A percentile compares a stretch with the other conserved stretches of the same genome.
Conservation (phyloP, 441 rosid species). For the Adansonia gregorii region DNA sequence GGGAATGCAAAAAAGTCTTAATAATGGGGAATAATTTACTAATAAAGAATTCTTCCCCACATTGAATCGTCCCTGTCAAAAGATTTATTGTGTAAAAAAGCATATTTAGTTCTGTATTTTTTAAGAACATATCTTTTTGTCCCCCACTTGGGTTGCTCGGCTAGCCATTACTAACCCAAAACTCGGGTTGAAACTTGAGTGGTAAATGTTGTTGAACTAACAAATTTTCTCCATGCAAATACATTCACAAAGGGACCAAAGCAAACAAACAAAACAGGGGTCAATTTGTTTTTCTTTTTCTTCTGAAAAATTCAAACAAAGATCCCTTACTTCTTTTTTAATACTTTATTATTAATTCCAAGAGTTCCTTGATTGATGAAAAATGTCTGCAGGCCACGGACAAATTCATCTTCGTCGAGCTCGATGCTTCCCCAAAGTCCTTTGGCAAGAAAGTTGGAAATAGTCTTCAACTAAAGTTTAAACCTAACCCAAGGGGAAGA, state of each 20-base stretch:
- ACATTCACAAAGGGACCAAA: neutral
- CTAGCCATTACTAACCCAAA: neutral
- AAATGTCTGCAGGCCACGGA: neutral
- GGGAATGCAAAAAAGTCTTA: neutral
- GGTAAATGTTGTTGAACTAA: too few relatives aligned
- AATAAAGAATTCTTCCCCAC: neutral
- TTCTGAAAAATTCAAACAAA: neutral
- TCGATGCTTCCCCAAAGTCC: neutral
- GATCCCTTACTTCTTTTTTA: too few relatives aligned
- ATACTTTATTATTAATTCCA: neutral
- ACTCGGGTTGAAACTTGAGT: neutral
- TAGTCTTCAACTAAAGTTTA: neutral
- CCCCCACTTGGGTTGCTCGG: neutral
- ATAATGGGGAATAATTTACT: neutral
- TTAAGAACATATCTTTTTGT: neutral
- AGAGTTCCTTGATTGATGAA: neutral
- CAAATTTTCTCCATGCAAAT: neutral
- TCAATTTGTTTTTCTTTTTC: conserved; percentile 10
- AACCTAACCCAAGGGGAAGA: neutral
- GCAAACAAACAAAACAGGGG: conserved; percentile 22
- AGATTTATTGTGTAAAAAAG: neutral
- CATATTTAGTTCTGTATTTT: neutral
- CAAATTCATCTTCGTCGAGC: neutral
- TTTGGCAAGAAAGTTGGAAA: neutral
- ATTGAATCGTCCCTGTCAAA: neutral